Evolutionary conservation across 192 early-diverging fungal species (phyloP), one percentile per base, ranked within the genome.

Genomic region (Entophlyctis helioformis): DNA sequence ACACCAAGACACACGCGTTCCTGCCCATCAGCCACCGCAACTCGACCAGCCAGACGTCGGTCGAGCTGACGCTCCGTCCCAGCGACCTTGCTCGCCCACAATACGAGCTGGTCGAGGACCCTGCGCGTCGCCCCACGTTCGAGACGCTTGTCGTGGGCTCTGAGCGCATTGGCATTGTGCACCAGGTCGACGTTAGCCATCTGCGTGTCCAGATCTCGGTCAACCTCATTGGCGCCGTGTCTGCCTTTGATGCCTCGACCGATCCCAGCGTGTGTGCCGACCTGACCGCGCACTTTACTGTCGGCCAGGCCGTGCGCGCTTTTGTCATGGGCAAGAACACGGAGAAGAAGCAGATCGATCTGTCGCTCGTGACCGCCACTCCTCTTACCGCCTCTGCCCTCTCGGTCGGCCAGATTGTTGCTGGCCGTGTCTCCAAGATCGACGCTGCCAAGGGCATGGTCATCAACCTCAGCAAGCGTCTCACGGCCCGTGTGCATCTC

Each of bases 21-120:
- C 61, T 88, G 24, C 74, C 83, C 13, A 63, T 89, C 53, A 68
- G 67, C 13, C 74, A 86, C 39, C 47, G 53, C 21, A 58, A 56
- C 22, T 57, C 71, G 16, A 45, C 66, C 16, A 39, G 63, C 10
- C 46, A 66, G 28, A 68, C 66, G 5, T 62, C 80, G 15, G 65
- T 85, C 12, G 82, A 86, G 43, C 46, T 81, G 24, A 72, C 80
- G 1, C 38, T 74, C 12, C 52, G 67, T 10, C 70, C 73, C 10
- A 57, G 64, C 3, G 64, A 67, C 26, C 38, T 83, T 20, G 66
- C 63, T 7, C 28, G 40, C 12, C 44, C 50, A 18, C 53, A 48
- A 1, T 8, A 16, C 10, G 48, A 39, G 20, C 22, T 57, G 19
- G 22, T 53, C 23, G 19, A 21, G 20, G 31, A 22, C 4, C 21